Conservation (phyloP, 345 rosid species). For the thale cress (Arabidopsis thaliana) region TAIR10.1 NC_003075.7:8977001-8977500, state of each 20-base stretch:
- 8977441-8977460: too few species aligned
- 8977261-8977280: background rate
- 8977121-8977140: constrained; percentile 1
- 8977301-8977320: too few species aligned
- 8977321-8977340: too few species aligned
- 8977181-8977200: constrained; percentile 59
- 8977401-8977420: too few species aligned
- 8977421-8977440: too few species aligned
- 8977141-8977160: constrained; percentile 69
- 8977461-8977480: too few species aligned
- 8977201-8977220: constrained; percentile 37
- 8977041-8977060: constrained; percentile 8
- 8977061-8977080: background rate
- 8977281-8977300: constrained; percentile 4
- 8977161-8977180: constrained; percentile 71
- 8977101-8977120: background rate
- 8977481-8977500: too few species aligned
- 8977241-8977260: background rate
- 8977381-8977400: too few species aligned
- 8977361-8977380: too few species aligned
- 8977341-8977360: too few species aligned
- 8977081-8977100: background rate
- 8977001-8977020: constrained; percentile 60
- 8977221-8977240: background rate
- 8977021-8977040: constrained; percentile 67